A percentile compares a stretch with the other conserved stretches of the same genome.
These are phyloP conservation scores for Hippophae gyantsensis DNA, from an alignment of 306 rosid genomes.

Conservation along the genomic window DNA sequence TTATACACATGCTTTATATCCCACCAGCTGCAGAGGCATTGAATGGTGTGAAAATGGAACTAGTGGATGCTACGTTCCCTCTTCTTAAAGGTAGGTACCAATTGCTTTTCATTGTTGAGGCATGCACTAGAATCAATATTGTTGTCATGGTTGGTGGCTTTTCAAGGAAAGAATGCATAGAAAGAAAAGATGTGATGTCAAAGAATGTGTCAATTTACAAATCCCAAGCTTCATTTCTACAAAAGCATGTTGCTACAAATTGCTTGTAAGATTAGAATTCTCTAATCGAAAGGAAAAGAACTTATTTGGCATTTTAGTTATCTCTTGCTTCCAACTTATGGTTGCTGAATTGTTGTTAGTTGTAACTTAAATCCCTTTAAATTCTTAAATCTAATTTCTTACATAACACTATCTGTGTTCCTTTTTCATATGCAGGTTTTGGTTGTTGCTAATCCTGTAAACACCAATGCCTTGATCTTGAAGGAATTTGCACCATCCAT, in stretches of 20 bases:
- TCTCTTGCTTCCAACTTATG: not conserved
- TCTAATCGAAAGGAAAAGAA: not conserved
- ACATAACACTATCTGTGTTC: too few relatives aligned
- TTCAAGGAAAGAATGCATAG: slow-evolving; percentile 99
- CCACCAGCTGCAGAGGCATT: slow-evolving; percentile 84
- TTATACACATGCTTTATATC: slow-evolving; percentile 91
- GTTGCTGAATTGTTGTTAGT: not conserved
- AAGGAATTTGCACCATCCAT: too few relatives aligned
- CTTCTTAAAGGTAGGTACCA: slow-evolving; percentile 56
- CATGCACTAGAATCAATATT: slow-evolving; percentile 79
- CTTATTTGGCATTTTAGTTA: not conserved
- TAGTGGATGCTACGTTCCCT: slow-evolving; percentile 91
- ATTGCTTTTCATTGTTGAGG: slow-evolving; percentile 30
- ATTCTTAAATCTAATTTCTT: too few relatives aligned
- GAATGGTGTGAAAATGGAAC: slow-evolving; percentile 91
- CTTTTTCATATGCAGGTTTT: too few relatives aligned
- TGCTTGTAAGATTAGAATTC: slow-evolving; percentile 72
- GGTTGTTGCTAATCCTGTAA: too few relatives aligned
- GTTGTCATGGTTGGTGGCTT: slow-evolving; percentile 99
- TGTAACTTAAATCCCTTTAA: too few relatives aligned
- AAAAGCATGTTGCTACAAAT: slow-evolving; percentile 85
- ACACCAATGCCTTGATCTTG: too few relatives aligned
- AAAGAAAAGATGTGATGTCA: slow-evolving; percentile 93
- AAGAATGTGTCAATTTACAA: slow-evolving; percentile 88
- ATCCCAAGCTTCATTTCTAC: slow-evolving; percentile 96